Evolutionary conservation across 129 eudicot genomes (phyloP).

Genomic region (Centaurea solstitialis): DNA sequence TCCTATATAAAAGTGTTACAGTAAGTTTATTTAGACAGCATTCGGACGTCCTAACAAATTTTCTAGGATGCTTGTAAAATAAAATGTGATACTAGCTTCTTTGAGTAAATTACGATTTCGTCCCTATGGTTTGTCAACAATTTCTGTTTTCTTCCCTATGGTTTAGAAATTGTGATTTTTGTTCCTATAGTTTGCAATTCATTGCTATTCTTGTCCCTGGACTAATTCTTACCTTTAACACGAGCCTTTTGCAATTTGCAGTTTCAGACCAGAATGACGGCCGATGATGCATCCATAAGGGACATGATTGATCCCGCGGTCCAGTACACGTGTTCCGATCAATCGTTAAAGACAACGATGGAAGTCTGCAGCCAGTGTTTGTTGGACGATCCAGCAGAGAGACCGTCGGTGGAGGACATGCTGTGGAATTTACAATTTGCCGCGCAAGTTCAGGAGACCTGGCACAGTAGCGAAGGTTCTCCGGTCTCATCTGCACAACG

Average conservation of each 20-base stretch:
- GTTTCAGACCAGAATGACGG: constrained; percentile 48
- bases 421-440: constrained; percentile 95
- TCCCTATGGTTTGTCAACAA: too few species aligned
- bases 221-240: background rate
- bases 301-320: constrained; percentile 55
- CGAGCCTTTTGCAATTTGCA: constrained; percentile 17
- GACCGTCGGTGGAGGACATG: constrained; percentile 93
- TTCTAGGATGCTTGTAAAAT: too few species aligned
- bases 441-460: constrained; percentile 78
- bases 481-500: constrained; percentile 53
- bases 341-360: constrained; percentile 63
- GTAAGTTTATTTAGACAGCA: too few species aligned
- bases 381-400: constrained; percentile 45
- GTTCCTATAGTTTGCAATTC: too few species aligned
- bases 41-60: too few species aligned
- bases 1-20: too few species aligned
- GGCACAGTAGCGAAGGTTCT: constrained; percentile 67
- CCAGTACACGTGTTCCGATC: constrained; percentile 46
- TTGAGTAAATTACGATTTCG: too few species aligned
- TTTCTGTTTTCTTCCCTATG: too few species aligned
- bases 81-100: too few species aligned
- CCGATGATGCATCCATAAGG: constrained; percentile 59
- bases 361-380: constrained; percentile 80
- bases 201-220: too few species aligned
- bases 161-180: too few species aligned